Evolutionary conservation across 2,329 filamentous ascomycete genomes (phyloP).

Genomic region (Acephala macrosclerotiorum): DNA sequence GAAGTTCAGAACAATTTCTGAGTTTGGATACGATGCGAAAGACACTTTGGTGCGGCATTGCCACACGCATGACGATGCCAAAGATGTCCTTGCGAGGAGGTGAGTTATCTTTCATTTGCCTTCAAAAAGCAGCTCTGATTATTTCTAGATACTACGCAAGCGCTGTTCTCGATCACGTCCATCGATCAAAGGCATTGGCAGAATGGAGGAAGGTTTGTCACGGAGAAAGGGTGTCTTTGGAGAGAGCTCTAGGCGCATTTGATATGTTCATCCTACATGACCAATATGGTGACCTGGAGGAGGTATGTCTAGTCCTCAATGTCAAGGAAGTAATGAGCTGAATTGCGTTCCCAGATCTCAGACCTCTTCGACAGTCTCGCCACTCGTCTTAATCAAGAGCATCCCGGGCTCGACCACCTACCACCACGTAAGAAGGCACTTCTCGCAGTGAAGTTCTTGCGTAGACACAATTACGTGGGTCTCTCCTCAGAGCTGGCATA

Average conservation of each 20-base stretch:
- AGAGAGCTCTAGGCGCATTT: conserved; percentile 80
- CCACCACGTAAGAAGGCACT: conserved; percentile 73
- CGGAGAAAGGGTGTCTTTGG: conserved; percentile 65
- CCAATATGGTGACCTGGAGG: conserved; percentile 74
- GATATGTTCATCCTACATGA: conserved; percentile 88
- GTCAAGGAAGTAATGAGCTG: neutral
- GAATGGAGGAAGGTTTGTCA: conserved; percentile 71
- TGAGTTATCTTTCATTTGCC: conserved; percentile 39
- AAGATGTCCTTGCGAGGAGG: conserved; percentile 81
- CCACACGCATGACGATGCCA: conserved; percentile 58
- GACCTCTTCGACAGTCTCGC: conserved; percentile 71
- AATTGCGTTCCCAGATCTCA: conserved; percentile 59
- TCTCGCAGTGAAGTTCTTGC: conserved; percentile 73
- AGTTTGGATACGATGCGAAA: conserved; percentile 85
- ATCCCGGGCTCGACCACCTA: conserved; percentile 60
- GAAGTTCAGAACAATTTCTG: conserved; percentile 74
- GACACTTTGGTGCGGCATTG: conserved; percentile 78
- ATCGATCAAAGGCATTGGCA: conserved; percentile 79
- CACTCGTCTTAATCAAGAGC: conserved; percentile 57
- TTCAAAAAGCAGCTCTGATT: conserved; percentile 17
- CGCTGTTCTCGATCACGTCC: conserved; percentile 78
- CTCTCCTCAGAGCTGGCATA: conserved; percentile 72
- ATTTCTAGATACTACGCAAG: conserved; percentile 73
- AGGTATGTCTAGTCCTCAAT: conserved; percentile 52
- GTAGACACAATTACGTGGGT: conserved; percentile 72